Evolutionary conservation across 345 rosid species (phyloP).

Genomic region (Mallotus nudiflorus): DNA sequence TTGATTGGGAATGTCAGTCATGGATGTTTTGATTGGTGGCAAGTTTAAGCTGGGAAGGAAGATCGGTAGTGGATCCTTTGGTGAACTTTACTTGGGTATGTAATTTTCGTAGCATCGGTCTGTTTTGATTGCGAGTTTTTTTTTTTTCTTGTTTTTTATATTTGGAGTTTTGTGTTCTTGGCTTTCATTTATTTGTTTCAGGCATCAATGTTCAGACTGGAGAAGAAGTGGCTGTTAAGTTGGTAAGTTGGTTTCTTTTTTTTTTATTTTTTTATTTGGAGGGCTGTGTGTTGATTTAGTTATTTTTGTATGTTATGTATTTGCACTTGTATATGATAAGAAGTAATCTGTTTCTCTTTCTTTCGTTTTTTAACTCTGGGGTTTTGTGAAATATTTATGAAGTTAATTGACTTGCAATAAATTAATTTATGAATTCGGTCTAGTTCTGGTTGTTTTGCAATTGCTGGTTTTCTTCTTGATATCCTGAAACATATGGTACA

Average conservation of each 20-base stretch:
- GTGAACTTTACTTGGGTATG: conserved; percentile 82
- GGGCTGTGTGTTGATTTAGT: neutral
- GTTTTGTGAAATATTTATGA: conserved; percentile 1
- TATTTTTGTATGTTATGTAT: neutral
- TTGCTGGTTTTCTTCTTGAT: neutral
- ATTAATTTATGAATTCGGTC: too few relatives aligned
- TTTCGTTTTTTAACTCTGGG: neutral
- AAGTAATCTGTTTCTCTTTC: neutral
- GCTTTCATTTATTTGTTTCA: conserved; percentile 23
- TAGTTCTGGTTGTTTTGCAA: neutral
- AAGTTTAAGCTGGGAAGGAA: conserved; percentile 89
- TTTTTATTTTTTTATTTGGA: neutral
- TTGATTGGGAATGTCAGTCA: conserved; percentile 20
- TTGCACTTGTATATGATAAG: neutral
- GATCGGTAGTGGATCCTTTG: conserved; percentile 95
- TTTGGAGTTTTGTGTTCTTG: conserved; percentile 2
- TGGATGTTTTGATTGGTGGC: conserved; percentile 74
- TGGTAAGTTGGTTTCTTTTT: conserved; percentile 41
- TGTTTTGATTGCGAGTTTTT: neutral
- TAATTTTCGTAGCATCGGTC: neutral
- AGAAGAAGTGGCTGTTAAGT: conserved; percentile 83
- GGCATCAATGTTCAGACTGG: conserved; percentile 71
- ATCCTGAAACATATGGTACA: neutral
- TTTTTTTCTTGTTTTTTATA: neutral
- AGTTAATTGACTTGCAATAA: neutral